Percentiles rank a stretch among this genome's conserved stretches.
phyloP scores from a whole-genome alignment of 2,329 filamentous ascomycete genomes.

The Aspergillus calidoustus region DNA sequence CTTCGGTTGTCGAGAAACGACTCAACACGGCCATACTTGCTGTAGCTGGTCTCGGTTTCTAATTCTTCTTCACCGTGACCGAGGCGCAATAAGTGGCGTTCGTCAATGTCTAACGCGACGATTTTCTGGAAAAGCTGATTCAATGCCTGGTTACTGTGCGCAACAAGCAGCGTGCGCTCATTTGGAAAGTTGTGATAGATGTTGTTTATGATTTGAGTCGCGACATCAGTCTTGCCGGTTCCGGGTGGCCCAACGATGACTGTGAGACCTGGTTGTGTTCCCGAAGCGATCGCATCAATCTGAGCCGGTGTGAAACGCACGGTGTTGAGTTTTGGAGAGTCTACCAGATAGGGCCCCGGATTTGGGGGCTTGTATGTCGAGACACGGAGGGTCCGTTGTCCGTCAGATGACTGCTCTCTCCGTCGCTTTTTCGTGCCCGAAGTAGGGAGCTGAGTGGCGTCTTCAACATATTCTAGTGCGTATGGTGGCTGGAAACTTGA shows the following conservation, averaged over 20 bases:
- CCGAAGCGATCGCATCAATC: constrained; percentile 89
- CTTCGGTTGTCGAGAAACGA: constrained; percentile 90
- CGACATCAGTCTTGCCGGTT: constrained; percentile 98
- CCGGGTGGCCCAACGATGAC: constrained; percentile 94
- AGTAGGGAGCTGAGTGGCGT: constrained; percentile 54
- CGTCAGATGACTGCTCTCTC: constrained; percentile 72
- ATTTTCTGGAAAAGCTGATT: constrained; percentile 99
- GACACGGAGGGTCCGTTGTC: constrained; percentile 73
- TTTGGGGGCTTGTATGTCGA: constrained; percentile 90
- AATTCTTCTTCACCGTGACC: constrained; percentile 96
- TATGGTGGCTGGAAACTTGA: constrained; percentile 86
- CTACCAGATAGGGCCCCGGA: constrained; percentile 84
- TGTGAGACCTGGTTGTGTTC: constrained; percentile 90
- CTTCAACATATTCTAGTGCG: constrained; percentile 71
- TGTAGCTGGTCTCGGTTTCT: constrained; percentile 82
- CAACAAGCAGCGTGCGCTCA: constrained; percentile 88
- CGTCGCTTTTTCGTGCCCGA: constrained; percentile 82
- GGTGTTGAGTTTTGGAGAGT: constrained; percentile 78
- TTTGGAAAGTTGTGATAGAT: constrained; percentile 97
- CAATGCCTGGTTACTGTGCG: constrained; percentile 95
- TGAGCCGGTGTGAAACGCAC: constrained; percentile 91
- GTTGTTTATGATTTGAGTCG: constrained; percentile 97
- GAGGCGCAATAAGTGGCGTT: constrained; percentile 86
- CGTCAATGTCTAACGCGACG: constrained; percentile 91
- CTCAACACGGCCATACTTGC: constrained; percentile 92